Base-by-base conservation (phyloP, 116 monocot genomes). In the Phalaenopsis hybrid region DNA sequence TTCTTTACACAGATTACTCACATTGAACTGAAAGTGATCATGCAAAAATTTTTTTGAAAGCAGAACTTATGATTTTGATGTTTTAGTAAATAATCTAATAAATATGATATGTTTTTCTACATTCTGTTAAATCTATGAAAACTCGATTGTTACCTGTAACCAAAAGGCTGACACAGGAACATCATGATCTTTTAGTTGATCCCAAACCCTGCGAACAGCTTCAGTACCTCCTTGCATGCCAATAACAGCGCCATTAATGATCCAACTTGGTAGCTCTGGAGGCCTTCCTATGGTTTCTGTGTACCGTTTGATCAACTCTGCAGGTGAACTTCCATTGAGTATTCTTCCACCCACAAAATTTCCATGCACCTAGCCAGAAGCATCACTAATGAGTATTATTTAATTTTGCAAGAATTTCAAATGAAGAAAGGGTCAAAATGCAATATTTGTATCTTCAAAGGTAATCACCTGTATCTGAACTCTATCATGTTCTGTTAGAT, bases 161-260 rank as follows among this genome's bases (percentile, higher is more conserved):
- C 95, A 92, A 59, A 95, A 95, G 51, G 92, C 90, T 16, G 92
- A 90, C 81, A 95, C 57, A 13, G 92, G 91, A 76, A 95, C 89
- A 81, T 91, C 88, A 44, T 89, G 83, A 13, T 86, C 86, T 85
- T 88, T 73, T 16, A 95, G 73, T 82, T 88, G 84, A 25, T 89
- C 78, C 95, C 92, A 95, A 45, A 90, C 87, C 51, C 81, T 81
- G 44, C 90, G 88, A 79, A 95, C 95, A 57, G 86, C 80, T 81
- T 82, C 84, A 0, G 92, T 95, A 7, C 92, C 95, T 43, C 95
- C 95, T 79, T 95, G 95, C 95, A 95, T 92, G 12, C 95, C 92
- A 12, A 95, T 88, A 70, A 95, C 79, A 41, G 95, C 95, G 48
- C 95, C 92, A 11, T 92, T 90, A 4, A 91, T 80, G 45, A 95